Percentiles rank a stretch among this genome's conserved stretches.
phyloP scores from a whole-genome alignment of 78 protist species.

The slime mould (Dictyostelium discoideum) region DNA sequence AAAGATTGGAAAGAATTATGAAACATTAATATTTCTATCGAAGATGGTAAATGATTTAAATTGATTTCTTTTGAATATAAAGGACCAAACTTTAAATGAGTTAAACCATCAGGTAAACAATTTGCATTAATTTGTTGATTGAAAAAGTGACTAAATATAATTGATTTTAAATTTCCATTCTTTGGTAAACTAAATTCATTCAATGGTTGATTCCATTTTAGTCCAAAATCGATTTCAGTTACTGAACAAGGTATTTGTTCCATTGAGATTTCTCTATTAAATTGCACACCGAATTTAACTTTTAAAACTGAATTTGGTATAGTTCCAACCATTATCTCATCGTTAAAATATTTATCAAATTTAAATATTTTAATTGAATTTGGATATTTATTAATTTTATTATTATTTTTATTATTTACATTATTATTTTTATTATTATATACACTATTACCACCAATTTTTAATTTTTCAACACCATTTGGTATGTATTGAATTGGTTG shows the following conservation, averaged over 20 bases:
- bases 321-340: not conserved
- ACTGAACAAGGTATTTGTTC: not conserved
- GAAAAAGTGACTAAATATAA: not conserved
- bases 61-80: not conserved
- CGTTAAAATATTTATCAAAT: not conserved
- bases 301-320: not conserved
- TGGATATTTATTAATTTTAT: not conserved
- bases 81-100: not conserved
- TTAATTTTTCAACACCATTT: not conserved
- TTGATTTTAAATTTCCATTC: constrained; percentile 3
- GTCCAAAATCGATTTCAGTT: not conserved
- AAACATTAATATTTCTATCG: not conserved
- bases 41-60: not conserved
- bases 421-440: not conserved
- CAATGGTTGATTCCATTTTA: not conserved
- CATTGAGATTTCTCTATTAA: not conserved
- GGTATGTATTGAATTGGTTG: constrained; percentile 23
- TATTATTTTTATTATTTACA: not conserved
- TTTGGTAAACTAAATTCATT: not conserved
- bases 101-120: not conserved
- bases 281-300: not conserved
- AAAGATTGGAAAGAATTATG: not conserved
- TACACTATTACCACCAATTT: not conserved
- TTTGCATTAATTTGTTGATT: not conserved
- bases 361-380: not conserved